These are phyloP conservation scores for Soucietia sequanensis DNA, from an alignment of 805 yeast genomes.

Conservation along the genomic window DNA sequence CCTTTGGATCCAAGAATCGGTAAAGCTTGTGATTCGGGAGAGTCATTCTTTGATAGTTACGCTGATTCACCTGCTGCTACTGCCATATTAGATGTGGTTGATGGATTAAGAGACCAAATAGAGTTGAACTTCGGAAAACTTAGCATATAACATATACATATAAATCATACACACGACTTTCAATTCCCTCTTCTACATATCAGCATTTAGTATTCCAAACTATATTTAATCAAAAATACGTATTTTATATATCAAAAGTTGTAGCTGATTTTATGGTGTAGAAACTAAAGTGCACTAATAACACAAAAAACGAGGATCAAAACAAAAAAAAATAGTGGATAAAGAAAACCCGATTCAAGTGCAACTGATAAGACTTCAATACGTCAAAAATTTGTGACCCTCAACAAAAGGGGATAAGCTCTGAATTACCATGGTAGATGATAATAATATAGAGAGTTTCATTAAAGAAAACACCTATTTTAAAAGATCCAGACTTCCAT, in stretches of 20 bases:
- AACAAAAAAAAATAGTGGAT: too few relatives aligned
- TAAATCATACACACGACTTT: background rate
- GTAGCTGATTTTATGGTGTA: too few relatives aligned
- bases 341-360: too few relatives aligned
- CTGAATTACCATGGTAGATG: background rate
- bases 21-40: slow-evolving; percentile 81
- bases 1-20: slow-evolving; percentile 97
- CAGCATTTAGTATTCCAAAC: too few relatives aligned
- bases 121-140: slow-evolving; percentile 27
- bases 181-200: too few relatives aligned
- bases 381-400: too few relatives aligned
- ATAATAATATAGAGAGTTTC: slow-evolving; percentile 8
- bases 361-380: too few relatives aligned
- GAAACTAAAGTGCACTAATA: too few relatives aligned
- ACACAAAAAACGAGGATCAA: too few relatives aligned
- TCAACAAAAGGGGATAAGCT: too few relatives aligned
- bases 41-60: slow-evolving; percentile 73
- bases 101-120: slow-evolving; percentile 57
- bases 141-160: slow-evolving; percentile 1
- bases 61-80: slow-evolving; percentile 93
- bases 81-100: slow-evolving; percentile 84
- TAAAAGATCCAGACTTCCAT: slow-evolving; percentile 27
- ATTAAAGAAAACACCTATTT: slow-evolving; percentile 18
- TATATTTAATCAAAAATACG: too few relatives aligned
- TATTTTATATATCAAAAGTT: too few relatives aligned